Evolutionary conservation across 2,329 filamentous ascomycete species (phyloP), one percentile per base, ranked within the genome.

Genomic region (Pseudopithomyces chartarum): DNA sequence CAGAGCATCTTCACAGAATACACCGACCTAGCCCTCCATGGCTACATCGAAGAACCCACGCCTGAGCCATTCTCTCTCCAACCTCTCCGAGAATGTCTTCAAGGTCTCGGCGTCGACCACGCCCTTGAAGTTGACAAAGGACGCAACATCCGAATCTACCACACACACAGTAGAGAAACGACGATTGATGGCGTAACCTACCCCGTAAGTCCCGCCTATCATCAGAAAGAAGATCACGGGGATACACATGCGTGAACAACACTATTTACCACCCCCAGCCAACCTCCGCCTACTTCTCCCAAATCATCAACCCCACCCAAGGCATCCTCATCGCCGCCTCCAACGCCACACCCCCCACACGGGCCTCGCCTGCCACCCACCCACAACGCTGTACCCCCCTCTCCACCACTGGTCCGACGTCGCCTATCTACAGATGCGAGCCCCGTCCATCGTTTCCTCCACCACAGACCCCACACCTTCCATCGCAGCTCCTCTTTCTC

Each of bases 351-450:
- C 48, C 20, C 8, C 22, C 2, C 43, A 38, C 20, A 29, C 26
- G 50, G 20, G 20, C 12, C 5, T 32, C 3, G 2, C 43, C 13
- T n/a, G 12, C 5, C n/a, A 50, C 1, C 26, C 34, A 17, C 34
- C 36, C 7, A 19, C 39, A 0, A n/a, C 34, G 2, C 49, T 13
- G 11, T 12, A 23, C 13, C 44, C 55, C 12, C 20, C 20, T 13
- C 55, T 63, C 26, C 23, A 49, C 6, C 45, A 55, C 52, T 61
- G 60, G 60, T 63, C 58, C 15, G 60, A 63, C 22, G 36, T 63
- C 36, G 56, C 60, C 5, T 61, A 45, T n/a, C 34, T 64, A 2
- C 60, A 63, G 39, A 52, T 52, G 15, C 50, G 52, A 0, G 39
- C 20, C 2, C 15, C 50, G 2, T 44, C 32, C 19, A 15, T 20